These are phyloP conservation scores for Talaromyces wortmannii DNA, from an alignment of 495 filamentous ascomycete genomes.

Conservation along the genomic window DNA sequence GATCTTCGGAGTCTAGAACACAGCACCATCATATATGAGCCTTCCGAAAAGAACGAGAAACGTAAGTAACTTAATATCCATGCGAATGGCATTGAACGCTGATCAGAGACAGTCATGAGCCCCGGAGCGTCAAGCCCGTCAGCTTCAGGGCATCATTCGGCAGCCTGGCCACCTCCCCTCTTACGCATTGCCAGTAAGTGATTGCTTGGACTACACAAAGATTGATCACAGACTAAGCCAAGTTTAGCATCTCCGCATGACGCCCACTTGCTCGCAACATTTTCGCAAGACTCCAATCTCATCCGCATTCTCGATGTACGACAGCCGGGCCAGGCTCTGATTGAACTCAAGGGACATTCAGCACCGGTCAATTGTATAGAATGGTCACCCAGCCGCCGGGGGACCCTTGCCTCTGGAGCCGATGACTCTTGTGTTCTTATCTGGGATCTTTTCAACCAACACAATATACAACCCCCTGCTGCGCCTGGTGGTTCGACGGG, in stretches of 20 bases:
- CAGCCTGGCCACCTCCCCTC: conserved; percentile 76
- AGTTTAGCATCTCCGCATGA: conserved; percentile 82
- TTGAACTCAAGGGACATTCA: conserved; percentile 89
- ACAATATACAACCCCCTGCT: conserved; percentile 33
- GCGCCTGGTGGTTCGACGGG: conserved; percentile 33
- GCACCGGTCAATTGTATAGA: conserved; percentile 86
- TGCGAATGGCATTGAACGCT: conserved; percentile 5
- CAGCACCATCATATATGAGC: conserved; percentile 98
- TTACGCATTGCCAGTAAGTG: conserved; percentile 67
- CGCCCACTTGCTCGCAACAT: conserved; percentile 90
- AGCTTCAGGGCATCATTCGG: conserved; percentile 66
- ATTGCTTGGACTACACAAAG: neutral
- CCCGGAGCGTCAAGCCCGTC: conserved; percentile 56
- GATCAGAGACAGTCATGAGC: conserved; percentile 24
- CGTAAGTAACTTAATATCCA: conserved; percentile 35
- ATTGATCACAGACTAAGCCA: conserved; percentile 6
- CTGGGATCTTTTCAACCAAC: conserved; percentile 83
- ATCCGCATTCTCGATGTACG: conserved; percentile 95
- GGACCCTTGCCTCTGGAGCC: conserved; percentile 83
- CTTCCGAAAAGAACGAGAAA: conserved; percentile 81
- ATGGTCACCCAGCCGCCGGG: conserved; percentile 84
- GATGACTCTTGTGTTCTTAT: conserved; percentile 87
- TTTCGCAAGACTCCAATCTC: conserved; percentile 85
- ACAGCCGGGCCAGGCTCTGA: conserved; percentile 89
- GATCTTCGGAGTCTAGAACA: conserved; percentile 94